A percentile compares a stretch with the other conserved stretches of the same genome.
Conservation (phyloP, 2,329 filamentous ascomycete species). For the Fonsecaea nubica region DNA sequence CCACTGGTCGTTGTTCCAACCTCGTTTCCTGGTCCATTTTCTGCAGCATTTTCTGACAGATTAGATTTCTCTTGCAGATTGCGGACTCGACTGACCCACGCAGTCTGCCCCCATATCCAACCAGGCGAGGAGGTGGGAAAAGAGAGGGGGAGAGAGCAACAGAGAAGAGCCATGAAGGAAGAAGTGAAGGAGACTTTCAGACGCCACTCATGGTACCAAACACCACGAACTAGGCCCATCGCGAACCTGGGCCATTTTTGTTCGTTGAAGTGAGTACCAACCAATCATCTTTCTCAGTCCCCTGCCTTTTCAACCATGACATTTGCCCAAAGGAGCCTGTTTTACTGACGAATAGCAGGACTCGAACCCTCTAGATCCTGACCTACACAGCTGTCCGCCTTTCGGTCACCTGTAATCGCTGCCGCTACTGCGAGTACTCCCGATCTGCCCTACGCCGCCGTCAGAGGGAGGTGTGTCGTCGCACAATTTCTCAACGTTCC, state of each 20-base stretch:
- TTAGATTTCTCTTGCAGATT: constrained; percentile 3
- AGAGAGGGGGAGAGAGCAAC: not conserved
- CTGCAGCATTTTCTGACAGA: not conserved
- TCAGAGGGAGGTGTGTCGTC: not conserved
- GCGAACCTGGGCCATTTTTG: not conserved
- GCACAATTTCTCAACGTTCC: constrained; percentile 6
- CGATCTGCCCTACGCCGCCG: not conserved
- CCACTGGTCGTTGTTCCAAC: not conserved
- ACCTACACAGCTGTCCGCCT: constrained; percentile 3
- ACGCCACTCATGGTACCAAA: not conserved
- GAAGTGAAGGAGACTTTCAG: not conserved
- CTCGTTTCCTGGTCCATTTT: not conserved
- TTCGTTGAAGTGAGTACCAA: not conserved
- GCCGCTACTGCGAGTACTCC: constrained; percentile 1
- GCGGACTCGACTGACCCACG: not conserved
- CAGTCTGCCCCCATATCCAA: not conserved
- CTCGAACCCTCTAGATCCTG: not conserved
- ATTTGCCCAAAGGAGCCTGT: not conserved
- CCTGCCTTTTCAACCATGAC: not conserved
- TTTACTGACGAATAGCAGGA: constrained; percentile 10
- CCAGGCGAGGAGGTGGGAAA: not conserved
- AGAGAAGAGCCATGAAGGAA: not conserved
- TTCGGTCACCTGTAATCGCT: not conserved
- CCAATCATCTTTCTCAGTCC: not conserved
- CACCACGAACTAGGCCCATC: not conserved